These are phyloP conservation scores for Daldinia loculata DNA, from an alignment of 495 filamentous ascomycete genomes.

Conservation along the genomic window DNA sequence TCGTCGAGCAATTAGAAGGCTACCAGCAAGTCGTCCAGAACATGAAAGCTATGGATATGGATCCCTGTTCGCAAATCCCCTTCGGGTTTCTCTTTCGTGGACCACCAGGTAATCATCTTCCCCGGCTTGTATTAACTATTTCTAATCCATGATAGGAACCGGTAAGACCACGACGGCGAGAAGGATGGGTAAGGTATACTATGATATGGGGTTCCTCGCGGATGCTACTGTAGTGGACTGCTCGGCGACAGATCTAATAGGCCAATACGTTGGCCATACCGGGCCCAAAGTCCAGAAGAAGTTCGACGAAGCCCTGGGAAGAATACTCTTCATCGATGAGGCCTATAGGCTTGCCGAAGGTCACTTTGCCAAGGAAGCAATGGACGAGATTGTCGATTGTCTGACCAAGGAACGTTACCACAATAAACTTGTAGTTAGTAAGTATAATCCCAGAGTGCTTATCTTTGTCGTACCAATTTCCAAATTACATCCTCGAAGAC, in stretches of 20 bases:
- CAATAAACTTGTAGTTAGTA: constrained; percentile 70
- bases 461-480: background rate
- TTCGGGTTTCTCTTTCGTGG: constrained; percentile 58
- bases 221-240: constrained; percentile 64
- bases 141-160: constrained; percentile 56
- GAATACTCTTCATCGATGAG: constrained; percentile 74
- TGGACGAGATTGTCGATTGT: constrained; percentile 76
- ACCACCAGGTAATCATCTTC: constrained; percentile 44
- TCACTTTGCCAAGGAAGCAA: constrained; percentile 72
- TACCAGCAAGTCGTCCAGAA: constrained; percentile 65
- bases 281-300: constrained; percentile 68
- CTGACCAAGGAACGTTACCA: constrained; percentile 69
- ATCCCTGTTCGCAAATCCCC: constrained; percentile 59
- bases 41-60: constrained; percentile 65
- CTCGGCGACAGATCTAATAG: constrained; percentile 70
- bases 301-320: constrained; percentile 68
- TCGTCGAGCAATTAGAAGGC: constrained; percentile 65
- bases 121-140: constrained; percentile 46
- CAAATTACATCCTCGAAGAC: background rate
- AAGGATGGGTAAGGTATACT: constrained; percentile 77
- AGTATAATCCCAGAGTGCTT: constrained; percentile 11
- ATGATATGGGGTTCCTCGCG: constrained; percentile 72
- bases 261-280: constrained; percentile 69
- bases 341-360: constrained; percentile 68
- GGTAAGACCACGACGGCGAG: constrained; percentile 78